Base-by-base conservation (phyloP, 768 basidiomycete species). In the Termitomyces sp. region DNA sequence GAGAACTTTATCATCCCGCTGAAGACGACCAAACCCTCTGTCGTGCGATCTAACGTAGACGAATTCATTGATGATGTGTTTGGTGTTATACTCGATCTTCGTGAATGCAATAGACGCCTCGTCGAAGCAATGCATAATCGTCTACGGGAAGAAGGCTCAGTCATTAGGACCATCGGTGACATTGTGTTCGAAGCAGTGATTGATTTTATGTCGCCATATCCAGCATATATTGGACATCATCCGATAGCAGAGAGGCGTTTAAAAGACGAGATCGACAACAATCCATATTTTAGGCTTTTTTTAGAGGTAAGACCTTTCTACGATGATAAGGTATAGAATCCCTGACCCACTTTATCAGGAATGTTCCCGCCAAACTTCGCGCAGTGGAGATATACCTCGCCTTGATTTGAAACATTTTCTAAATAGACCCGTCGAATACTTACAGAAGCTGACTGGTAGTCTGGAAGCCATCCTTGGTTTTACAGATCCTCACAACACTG, bases 51-150 rank as follows among this genome's bases (percentile, higher is more conserved):
- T 72, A 65, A 77, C 26, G 75, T 95, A 9, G 87, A 90, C 27
- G 83, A 87, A 31, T 95, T 98, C 69, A 86, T 97, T 52, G 88
- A 90, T 49, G 88, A 92, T 34, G 87, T 94, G 5, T 95, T 98
- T 61, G 86, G 89, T 51, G 96, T 97, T 67, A 85, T 95, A 43
- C 75, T 88, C 6, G 89, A 92, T 59, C 76, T 98, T 20, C 82
- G 91, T 14, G 88, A 89, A 68, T 87, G 90, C 66, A 92, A 90
- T 64, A 79, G 84, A 29, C 80, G 85, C 10, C 76, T 97, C 18
- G 78, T 97, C 22, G 92, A 94, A 64, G 82, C 88, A 2, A 81
- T 97, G 72, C 84, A 87, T 63, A 87, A 92, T 41, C 84, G 94
- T 36, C 92, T 96, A 67, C 87, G 72, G 58, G 94, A 97, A 67